Evolutionary conservation across 2,329 filamentous ascomycete species (phyloP), one percentile per base, ranked within the genome.

Genomic region (Mollisiaceae sp.): DNA sequence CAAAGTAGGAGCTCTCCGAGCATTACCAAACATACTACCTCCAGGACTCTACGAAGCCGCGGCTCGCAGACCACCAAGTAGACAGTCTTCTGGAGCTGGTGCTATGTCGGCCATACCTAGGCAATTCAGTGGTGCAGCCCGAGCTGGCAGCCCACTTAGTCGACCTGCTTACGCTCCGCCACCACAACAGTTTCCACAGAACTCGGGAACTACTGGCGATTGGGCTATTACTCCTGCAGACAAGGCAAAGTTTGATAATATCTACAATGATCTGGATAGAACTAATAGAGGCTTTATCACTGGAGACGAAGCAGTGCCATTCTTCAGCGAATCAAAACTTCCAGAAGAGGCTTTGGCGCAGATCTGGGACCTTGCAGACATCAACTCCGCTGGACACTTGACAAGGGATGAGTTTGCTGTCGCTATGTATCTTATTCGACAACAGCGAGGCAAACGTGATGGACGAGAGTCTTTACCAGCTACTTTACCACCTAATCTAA

Each of bases 281-380:
- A 81, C 85, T 15, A 91, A 90, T 67, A 88, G 88, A 72, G 95
- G 95, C 0, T 91, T 87, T 72, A 94, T 99, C 70, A 96, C 90
- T 38, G 95, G 95, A 70, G 94, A 98, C 73, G 93, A 98, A 78
- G 95, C 94, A 2, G 95, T 98, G 9, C 86, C 88, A 9, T 99
- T 98, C 80, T 92, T 99, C 78, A 94, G 91, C 76, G 93, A 97
- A 78, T 97, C 94, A 0, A 91, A 92, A 64, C 84, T 99, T 15
- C 87, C 92, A 0, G 94, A 98, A 76, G 94, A 97, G 73, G 88
- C 87, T 11, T 82, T 99, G 61, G 95, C 95, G 36, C 92, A 96
- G 73, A 97, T 99, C 69, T 99, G 95, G 95, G 95, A 99, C 77
- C 86, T 99, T 36, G 91, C 95, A 15, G 95, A 99, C 78, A 93